phyloP scores from a whole-genome alignment of 257 asterid species.

The Fraxinus pennsylvanica region DNA sequence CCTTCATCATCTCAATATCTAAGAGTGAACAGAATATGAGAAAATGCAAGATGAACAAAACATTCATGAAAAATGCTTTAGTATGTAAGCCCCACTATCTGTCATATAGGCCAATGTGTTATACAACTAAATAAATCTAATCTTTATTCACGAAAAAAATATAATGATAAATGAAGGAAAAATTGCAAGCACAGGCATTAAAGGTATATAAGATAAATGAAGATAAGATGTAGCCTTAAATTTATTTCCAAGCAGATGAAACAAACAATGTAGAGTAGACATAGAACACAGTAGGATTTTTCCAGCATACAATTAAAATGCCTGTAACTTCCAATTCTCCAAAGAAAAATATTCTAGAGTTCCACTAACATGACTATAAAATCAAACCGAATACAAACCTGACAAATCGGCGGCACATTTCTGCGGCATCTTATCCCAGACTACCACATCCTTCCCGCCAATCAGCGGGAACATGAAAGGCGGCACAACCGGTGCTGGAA shows the following conservation, averaged over 20 bases:
- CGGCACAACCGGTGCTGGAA: slow-evolving; percentile 52
- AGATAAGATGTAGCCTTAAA: background rate
- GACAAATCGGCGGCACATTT: slow-evolving; percentile 65
- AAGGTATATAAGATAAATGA: background rate
- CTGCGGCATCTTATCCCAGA: slow-evolving; percentile 59
- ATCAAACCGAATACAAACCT: slow-evolving; percentile 45
- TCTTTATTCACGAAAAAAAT: background rate
- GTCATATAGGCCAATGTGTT: background rate
- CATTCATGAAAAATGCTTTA: background rate
- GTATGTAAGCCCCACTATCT: slow-evolving; percentile 1
- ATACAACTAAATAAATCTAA: background rate
- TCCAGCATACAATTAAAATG: background rate
- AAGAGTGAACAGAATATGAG: background rate
- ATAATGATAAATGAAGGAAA: background rate
- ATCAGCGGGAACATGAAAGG: slow-evolving; percentile 64
- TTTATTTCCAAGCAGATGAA: background rate
- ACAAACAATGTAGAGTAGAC: background rate
- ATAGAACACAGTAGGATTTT: background rate
- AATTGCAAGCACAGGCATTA: background rate
- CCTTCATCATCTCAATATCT: slow-evolving; percentile 93
- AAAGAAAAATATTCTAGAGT: background rate
- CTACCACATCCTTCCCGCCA: slow-evolving; percentile 67
- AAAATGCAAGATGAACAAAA: background rate
- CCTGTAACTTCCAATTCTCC: background rate
- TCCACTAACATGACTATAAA: background rate